Conservation (phyloP, 2,329 filamentous ascomycete species). For the Xylariales sp. region DNA sequence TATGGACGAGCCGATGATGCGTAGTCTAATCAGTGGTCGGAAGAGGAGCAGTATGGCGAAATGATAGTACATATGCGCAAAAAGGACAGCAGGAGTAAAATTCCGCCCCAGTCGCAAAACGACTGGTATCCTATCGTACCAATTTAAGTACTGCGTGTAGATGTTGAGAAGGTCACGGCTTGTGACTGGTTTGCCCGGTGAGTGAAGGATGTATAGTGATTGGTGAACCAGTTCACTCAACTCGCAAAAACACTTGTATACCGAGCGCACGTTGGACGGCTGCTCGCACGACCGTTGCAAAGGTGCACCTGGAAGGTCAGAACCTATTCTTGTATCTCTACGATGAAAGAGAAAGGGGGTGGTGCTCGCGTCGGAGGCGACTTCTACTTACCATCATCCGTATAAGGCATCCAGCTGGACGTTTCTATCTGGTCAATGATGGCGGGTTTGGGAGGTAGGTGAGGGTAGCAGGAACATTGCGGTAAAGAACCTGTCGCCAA, state of each 20-base stretch:
- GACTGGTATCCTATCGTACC: slow-evolving; percentile 65
- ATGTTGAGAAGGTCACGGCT: slow-evolving; percentile 58
- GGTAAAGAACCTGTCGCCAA: slow-evolving; percentile 59
- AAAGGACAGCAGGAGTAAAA: slow-evolving; percentile 68
- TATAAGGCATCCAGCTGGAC: slow-evolving; percentile 56
- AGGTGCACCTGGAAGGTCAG: slow-evolving; percentile 38
- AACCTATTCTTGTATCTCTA: no score
- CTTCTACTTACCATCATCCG: slow-evolving; percentile 45
- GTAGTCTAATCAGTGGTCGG: slow-evolving; percentile 62
- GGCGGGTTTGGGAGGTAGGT: slow-evolving; percentile 53
- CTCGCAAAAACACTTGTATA: slow-evolving; percentile 65
- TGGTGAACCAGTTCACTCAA: slow-evolving; percentile 71
- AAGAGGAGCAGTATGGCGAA: slow-evolving; percentile 70
- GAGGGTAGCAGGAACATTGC: slow-evolving; percentile 52
- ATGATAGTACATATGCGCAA: slow-evolving; percentile 70
- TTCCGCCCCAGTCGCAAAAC: slow-evolving; percentile 61
- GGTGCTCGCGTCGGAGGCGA: slow-evolving; percentile 1
- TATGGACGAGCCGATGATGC: slow-evolving; percentile 59
- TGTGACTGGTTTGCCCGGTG: slow-evolving; percentile 61
- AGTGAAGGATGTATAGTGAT: slow-evolving; percentile 67
- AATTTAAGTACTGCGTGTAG: slow-evolving; percentile 65
- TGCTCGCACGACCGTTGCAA: slow-evolving; percentile 54
- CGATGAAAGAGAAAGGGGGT: no score
- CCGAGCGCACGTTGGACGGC: slow-evolving; percentile 62
- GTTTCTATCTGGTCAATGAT: slow-evolving; percentile 58